These are phyloP conservation scores for Chalciporus pseudorubinellus DNA, from an alignment of 768 basidiomycete genomes.

Conservation along the genomic window DNA sequence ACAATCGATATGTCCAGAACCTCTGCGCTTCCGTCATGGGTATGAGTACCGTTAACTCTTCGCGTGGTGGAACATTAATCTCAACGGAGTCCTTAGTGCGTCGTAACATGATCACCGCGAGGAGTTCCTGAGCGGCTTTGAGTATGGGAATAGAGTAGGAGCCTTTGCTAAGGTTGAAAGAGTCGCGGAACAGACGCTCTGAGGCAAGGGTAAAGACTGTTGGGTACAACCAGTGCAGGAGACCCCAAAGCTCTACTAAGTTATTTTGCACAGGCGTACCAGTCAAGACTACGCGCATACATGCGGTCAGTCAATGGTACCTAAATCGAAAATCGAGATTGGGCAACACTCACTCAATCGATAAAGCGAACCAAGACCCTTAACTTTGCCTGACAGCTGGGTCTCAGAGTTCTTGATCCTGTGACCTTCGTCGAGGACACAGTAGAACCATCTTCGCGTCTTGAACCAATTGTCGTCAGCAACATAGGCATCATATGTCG, in stretches of 20 bases:
- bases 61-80: slow-evolving; percentile 51
- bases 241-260: slow-evolving; percentile 53
- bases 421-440: slow-evolving; percentile 67
- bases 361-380: slow-evolving; percentile 54
- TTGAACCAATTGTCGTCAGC: slow-evolving; percentile 62
- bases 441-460: slow-evolving; percentile 52
- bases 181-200: slow-evolving; percentile 46
- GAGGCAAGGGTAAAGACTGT: slow-evolving; percentile 48
- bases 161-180: slow-evolving; percentile 55
- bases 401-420: slow-evolving; percentile 69
- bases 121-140: slow-evolving; percentile 45
- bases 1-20: slow-evolving; percentile 58
- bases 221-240: slow-evolving; percentile 58
- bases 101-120: slow-evolving; percentile 55
- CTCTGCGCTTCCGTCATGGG: slow-evolving; percentile 58
- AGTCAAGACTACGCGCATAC: slow-evolving; percentile 48
- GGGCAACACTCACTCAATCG: slow-evolving; percentile 44
- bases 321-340: neutral
- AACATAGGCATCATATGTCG: slow-evolving; percentile 67
- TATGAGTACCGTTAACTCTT: slow-evolving; percentile 55
- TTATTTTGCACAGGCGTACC: slow-evolving; percentile 76
- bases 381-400: slow-evolving; percentile 49
- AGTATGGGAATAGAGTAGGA: slow-evolving; percentile 50
- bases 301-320: neutral
- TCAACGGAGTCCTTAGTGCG: slow-evolving; percentile 55